Evolutionary conservation across 345 rosid genomes (phyloP).

Genomic region (Microcos paniculata): DNA sequence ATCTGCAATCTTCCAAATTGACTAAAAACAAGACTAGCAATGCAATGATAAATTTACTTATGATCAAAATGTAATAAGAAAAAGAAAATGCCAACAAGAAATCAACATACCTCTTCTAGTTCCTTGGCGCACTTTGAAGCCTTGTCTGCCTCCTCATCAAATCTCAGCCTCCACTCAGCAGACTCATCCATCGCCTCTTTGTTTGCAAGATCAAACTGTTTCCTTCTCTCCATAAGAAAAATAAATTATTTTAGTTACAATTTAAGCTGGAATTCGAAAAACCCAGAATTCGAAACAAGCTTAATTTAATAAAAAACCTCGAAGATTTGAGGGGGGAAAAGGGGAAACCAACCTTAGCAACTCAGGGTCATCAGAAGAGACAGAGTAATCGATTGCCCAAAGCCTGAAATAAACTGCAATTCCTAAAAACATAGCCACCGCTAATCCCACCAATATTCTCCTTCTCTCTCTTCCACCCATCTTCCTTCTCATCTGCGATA

Average conservation of each 20-base stretch:
- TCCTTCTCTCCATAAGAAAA: constrained; percentile 31
- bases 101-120: constrained; percentile 48
- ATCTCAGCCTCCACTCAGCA: constrained; percentile 86
- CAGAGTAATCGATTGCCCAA: constrained; percentile 57
- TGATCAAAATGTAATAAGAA: neutral
- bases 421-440: constrained; percentile 53
- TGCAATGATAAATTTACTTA: neutral
- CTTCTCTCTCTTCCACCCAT: constrained; percentile 37
- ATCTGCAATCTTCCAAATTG: neutral
- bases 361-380: constrained; percentile 53
- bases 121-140: constrained; percentile 60
- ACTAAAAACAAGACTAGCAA: constrained; percentile 7
- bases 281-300: neutral
- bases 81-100: neutral
- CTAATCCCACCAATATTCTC: constrained; percentile 37
- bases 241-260: neutral
- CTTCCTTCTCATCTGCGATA: neutral
- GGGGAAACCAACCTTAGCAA: constrained; percentile 44
- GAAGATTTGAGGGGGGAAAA: neutral
- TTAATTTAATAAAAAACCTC: neutral
- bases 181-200: constrained; percentile 96
- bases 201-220: constrained; percentile 87
- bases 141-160: constrained; percentile 63
- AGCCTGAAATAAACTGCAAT: constrained; percentile 56
- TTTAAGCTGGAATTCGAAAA: neutral